Evolutionary conservation across 192 early-diverging fungal genomes (phyloP), one percentile per base, ranked within the genome.

Genomic region (Backusella parvicylindrica): DNA sequence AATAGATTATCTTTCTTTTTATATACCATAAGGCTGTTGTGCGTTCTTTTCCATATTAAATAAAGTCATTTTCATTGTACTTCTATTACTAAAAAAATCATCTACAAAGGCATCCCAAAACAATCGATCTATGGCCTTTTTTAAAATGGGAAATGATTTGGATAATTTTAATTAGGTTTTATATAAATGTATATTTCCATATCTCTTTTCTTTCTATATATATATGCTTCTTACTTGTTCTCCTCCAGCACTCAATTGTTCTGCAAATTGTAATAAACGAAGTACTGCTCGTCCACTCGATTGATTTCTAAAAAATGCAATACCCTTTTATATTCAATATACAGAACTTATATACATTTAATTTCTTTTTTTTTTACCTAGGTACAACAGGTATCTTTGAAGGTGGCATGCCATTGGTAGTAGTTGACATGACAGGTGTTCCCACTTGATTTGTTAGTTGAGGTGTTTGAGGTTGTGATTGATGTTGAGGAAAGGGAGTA

Each of bases 91-190:
- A 63, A 78, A 78, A 21, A 74, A 74, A 47, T 74, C 68, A 38
- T 65, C 47, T 21, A 78, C 66, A 33, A 78, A 73, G 8, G 16
- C 36, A 56, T 78, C 66, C 77, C 77, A 78, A 74, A 68, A 78
- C 9, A 53, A 64, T 53, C 72, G 50, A 47, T 73, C 77, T 26
- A 37, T 64, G 12, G 68, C 66, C 67, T 73, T 26, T 68, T 28
- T 38, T n/a, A n/a, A n/a, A n/a, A n/a, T n/a, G n/a, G n/a, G n/a
- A n/a, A n/a, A n/a, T n/a, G n/a, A n/a, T n/a, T n/a, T n/a, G n/a
- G n/a, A n/a, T n/a, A n/a, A n/a, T n/a, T n/a, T n/a, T n/a, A n/a
- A n/a, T n/a, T n/a, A n/a, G n/a, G n/a, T n/a, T n/a, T n/a, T n/a
- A n/a, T n/a, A n/a, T n/a, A n/a, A n/a, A n/a, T n/a, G n/a, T n/a